A percentile compares a stretch with the other conserved stretches of the same genome.
Evolutionary conservation across 2,329 filamentous ascomycete species (phyloP).

Genomic region (Alternaria gaisen): DNA sequence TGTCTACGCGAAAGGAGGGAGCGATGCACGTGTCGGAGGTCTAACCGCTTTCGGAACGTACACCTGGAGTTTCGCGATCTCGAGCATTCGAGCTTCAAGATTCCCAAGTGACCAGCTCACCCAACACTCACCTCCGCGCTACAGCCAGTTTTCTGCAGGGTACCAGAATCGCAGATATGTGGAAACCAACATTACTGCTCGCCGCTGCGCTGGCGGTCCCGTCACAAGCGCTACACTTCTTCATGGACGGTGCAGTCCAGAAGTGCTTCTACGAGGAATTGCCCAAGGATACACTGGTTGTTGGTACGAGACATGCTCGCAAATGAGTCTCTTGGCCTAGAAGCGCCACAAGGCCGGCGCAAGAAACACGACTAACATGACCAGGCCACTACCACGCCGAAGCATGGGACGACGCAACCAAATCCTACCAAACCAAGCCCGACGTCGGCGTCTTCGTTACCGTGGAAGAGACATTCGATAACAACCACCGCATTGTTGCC

Average conservation of each 20-base stretch:
- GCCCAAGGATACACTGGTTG: slow-evolving; percentile 95
- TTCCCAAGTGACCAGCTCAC: slow-evolving; percentile 31
- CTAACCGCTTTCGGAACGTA: slow-evolving; percentile 35
- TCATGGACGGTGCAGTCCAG: slow-evolving; percentile 82
- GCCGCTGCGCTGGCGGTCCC: slow-evolving; percentile 68
- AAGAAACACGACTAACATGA: slow-evolving; percentile 16
- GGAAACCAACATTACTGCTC: slow-evolving; percentile 66
- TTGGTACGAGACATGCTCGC: slow-evolving; percentile 64
- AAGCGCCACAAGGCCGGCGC: too few relatives aligned
- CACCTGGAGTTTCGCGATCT: slow-evolving; percentile 34
- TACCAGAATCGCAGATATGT: slow-evolving; percentile 37
- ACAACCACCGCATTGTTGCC: slow-evolving; percentile 93
- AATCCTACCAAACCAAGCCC: slow-evolving; percentile 75
- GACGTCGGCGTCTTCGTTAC: slow-evolving; percentile 87
- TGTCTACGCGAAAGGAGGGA: slow-evolving; percentile 15
- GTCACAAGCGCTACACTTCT: slow-evolving; percentile 92
- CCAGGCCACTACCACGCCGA: slow-evolving; percentile 84
- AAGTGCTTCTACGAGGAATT: slow-evolving; percentile 99
- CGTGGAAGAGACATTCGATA: slow-evolving; percentile 97
- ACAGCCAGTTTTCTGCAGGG: slow-evolving; percentile 32
- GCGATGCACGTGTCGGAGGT: slow-evolving; percentile 26
- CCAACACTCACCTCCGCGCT: slow-evolving; percentile 30
- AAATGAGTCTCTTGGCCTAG: background rate
- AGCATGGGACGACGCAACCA: slow-evolving; percentile 77
- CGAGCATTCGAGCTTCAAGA: slow-evolving; percentile 35